Evolutionary conservation across 805 yeast species (phyloP).

Genomic region (Suhomyces tanzawaensis): DNA sequence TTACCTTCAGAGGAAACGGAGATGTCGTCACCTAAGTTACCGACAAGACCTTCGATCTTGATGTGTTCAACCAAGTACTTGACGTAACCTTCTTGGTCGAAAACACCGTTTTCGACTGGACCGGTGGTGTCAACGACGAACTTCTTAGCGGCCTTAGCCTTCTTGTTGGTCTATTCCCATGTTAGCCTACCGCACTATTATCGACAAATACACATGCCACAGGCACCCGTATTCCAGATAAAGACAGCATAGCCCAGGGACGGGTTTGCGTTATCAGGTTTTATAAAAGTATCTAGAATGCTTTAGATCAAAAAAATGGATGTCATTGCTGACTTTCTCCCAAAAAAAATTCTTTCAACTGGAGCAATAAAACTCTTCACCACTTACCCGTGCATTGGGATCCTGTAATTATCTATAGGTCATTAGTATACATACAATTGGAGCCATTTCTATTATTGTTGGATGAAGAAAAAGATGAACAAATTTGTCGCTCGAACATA

Average conservation of each 20-base stretch:
- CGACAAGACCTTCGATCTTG: slow-evolving; percentile 95
- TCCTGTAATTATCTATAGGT: slow-evolving; percentile 27
- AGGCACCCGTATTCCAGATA: slow-evolving; percentile 24
- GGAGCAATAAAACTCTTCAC: slow-evolving; percentile 5
- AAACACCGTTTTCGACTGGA: slow-evolving; percentile 96
- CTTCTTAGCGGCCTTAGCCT: slow-evolving; percentile 71
- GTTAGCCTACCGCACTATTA: slow-evolving; percentile 74
- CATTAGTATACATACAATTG: slow-evolving; percentile 68
- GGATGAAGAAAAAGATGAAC: slow-evolving; percentile 6
- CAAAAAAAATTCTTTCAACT: slow-evolving; percentile 5
- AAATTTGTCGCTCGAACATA: background rate
- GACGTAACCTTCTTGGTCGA: slow-evolving; percentile 96
- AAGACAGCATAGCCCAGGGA: slow-evolving; percentile 52
- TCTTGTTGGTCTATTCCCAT: slow-evolving; percentile 68
- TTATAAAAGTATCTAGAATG: slow-evolving; percentile 6
- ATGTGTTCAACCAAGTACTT: slow-evolving; percentile 98
- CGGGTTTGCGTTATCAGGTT: slow-evolving; percentile 31
- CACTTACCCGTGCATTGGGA: slow-evolving; percentile 33
- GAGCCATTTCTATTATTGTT: slow-evolving; percentile 64
- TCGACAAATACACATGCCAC: slow-evolving; percentile 16
- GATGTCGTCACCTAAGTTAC: slow-evolving; percentile 96
- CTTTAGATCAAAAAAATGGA: slow-evolving; percentile 4
- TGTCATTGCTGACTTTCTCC: slow-evolving; percentile 3
- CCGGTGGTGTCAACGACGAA: slow-evolving; percentile 95
- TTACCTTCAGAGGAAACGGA: slow-evolving; percentile 82